Evolutionary conservation across 495 filamentous ascomycete genomes (phyloP), one percentile per base, ranked within the genome.

Genomic region (Penicillium argentinense): DNA sequence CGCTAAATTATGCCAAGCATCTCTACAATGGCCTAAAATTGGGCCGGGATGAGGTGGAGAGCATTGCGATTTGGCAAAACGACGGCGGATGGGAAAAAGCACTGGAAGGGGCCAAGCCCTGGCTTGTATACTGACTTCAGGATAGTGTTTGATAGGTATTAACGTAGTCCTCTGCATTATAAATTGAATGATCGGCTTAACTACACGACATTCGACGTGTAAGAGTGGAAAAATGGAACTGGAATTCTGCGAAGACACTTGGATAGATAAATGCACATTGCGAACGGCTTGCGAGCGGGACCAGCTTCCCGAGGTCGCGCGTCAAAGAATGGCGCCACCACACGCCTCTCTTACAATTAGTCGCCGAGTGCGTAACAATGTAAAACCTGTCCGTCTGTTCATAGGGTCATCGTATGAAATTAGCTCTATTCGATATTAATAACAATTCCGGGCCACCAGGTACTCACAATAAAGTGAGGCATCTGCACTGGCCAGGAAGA

Each of bases 401-500:
- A 25, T 37, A 6, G n/a, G 5, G 3, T n/a, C n/a, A n/a, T n/a
- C n/a, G n/a, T n/a, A n/a, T n/a, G n/a, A n/a, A n/a, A n/a, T n/a
- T n/a, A n/a, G n/a, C n/a, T n/a, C n/a, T n/a, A 2, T 33, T 44
- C 18, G 12, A 22, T 38, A 22, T 38, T n/a, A 36, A 8, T 18
- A 36, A 8, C 16, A 21, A 9, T 11, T 26, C 17, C 0, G n/a
- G 16, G n/a, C n/a, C 22, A 16, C 27, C 18, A 11, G 8, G 14
- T 25, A 65, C 66, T 45, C 54, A 74, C 68, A 77, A 54, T 74
- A 82, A 33, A 83, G 53, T 28, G 75, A 68, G 28, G 76, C 68
- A 48, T 83, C 79, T 38, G 68, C 59, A 38, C 73, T 75, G 1
- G 81, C 81, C 46, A 85, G 52, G 52, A 85, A 85, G 1, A 86